Evolutionary conservation across 148 eudicot genomes (phyloP).

Genomic region (Nepenthes mirabilis): DNA sequence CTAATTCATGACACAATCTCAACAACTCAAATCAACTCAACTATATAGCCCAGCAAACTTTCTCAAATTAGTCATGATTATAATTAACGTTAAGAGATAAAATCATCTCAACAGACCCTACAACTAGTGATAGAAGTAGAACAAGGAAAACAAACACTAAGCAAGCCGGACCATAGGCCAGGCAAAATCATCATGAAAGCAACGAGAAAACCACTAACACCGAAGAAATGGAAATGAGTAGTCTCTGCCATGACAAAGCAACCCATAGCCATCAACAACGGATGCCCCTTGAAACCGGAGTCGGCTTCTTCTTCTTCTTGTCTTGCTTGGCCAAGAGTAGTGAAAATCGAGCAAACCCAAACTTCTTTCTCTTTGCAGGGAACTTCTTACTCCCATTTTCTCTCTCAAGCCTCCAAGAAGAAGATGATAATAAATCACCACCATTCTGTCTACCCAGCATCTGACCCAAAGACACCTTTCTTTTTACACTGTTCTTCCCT

Average conservation of each 20-base stretch:
- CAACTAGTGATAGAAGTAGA: too few relatives aligned
- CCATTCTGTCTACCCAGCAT: slow-evolving; percentile 58
- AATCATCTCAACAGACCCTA: too few relatives aligned
- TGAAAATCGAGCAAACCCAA: slow-evolving; percentile 65
- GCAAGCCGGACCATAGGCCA: too few relatives aligned
- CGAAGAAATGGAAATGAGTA: background rate
- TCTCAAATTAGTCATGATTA: too few relatives aligned
- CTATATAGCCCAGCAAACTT: too few relatives aligned
- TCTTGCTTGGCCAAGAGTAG: slow-evolving; percentile 52
- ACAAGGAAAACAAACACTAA: too few relatives aligned
- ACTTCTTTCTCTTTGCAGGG: slow-evolving; percentile 69
- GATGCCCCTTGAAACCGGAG: slow-evolving; percentile 14
- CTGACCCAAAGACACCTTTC: slow-evolving; percentile 64
- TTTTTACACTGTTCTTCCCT: slow-evolving; percentile 18
- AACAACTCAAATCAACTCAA: too few relatives aligned
- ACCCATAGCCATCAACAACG: background rate
- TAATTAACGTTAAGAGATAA: too few relatives aligned
- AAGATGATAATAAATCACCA: slow-evolving; percentile 4
- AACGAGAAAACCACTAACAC: background rate
- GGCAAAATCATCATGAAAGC: too few relatives aligned
- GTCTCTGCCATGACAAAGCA: background rate
- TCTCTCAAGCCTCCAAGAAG: slow-evolving; percentile 32
- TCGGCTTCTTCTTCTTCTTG: slow-evolving; percentile 60
- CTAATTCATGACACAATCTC: too few relatives aligned
- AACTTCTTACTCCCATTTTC: slow-evolving; percentile 21